phyloP scores from a whole-genome alignment of 139 green algal genomes.

The Trebouxia sp. region DNA sequence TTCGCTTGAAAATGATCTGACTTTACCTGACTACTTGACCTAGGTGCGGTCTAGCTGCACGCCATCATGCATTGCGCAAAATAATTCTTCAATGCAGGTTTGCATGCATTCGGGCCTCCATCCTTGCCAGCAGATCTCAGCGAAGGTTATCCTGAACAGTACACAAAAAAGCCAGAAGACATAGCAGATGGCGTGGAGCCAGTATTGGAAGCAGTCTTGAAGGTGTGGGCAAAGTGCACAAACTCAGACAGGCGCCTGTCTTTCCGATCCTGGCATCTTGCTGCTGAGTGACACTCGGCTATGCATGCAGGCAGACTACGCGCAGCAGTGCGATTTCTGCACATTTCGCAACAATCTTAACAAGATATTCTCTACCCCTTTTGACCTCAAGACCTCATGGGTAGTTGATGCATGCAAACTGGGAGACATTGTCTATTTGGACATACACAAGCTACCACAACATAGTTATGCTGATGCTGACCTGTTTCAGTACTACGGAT shows the following conservation, averaged over 20 bases:
- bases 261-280: too few species aligned
- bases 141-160: neutral
- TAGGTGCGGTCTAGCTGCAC: too few species aligned
- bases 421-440: constrained; percentile 25
- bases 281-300: too few species aligned
- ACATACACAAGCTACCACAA: neutral
- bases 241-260: neutral
- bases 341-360: constrained; percentile 53
- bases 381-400: constrained; percentile 28
- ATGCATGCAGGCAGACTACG: constrained; percentile 4
- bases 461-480: neutral
- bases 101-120: neutral
- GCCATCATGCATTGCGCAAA: too few species aligned
- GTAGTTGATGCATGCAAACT: constrained; percentile 31
- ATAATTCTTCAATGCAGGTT: too few species aligned
- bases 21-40: too few species aligned
- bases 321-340: constrained; percentile 21
- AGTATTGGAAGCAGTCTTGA: neutral
- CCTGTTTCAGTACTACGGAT: constrained; percentile 4
- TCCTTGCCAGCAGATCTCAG: neutral
- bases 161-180: neutral
- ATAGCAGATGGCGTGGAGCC: neutral
- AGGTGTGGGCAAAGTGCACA: neutral
- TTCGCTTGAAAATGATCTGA: too few species aligned
- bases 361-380: constrained; percentile 36